phyloP scores from a whole-genome alignment of 805 yeast genomes.

The Candida maesae region DNA sequence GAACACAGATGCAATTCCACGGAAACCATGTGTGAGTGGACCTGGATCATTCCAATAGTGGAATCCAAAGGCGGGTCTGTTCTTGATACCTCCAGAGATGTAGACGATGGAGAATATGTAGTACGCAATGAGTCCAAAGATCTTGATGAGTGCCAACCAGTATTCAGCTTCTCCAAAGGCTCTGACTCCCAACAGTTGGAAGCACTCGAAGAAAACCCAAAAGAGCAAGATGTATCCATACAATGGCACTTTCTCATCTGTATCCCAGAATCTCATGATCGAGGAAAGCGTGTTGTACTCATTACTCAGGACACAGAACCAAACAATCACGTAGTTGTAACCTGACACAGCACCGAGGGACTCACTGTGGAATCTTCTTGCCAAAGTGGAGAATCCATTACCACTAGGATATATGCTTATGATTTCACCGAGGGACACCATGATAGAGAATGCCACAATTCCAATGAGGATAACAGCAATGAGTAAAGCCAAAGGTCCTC shows the following conservation, averaged over 20 bases:
- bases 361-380: conserved; percentile 47
- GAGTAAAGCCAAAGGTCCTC: conserved; percentile 50
- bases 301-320: conserved; percentile 54
- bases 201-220: conserved; percentile 47
- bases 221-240: conserved; percentile 53
- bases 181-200: conserved; percentile 49
- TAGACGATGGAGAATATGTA: conserved; percentile 46
- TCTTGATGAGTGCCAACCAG: conserved; percentile 48
- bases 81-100: conserved; percentile 39
- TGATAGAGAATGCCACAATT: conserved; percentile 48
- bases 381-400: conserved; percentile 44
- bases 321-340: conserved; percentile 50
- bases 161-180: conserved; percentile 58
- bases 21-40: conserved; percentile 42
- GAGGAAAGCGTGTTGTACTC: conserved; percentile 54
- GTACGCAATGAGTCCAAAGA: conserved; percentile 45
- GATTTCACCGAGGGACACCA: conserved; percentile 56
- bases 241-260: conserved; percentile 49
- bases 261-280: conserved; percentile 39
- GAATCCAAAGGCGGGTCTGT: conserved; percentile 32
- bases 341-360: conserved; percentile 57
- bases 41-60: conserved; percentile 32
- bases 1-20: conserved; percentile 55
- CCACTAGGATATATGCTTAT: conserved; percentile 52
- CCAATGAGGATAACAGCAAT: conserved; percentile 50